These are phyloP conservation scores for Emergomyces africanus DNA, from an alignment of 2,329 filamentous ascomycete genomes.

Conservation along the genomic window DNA sequence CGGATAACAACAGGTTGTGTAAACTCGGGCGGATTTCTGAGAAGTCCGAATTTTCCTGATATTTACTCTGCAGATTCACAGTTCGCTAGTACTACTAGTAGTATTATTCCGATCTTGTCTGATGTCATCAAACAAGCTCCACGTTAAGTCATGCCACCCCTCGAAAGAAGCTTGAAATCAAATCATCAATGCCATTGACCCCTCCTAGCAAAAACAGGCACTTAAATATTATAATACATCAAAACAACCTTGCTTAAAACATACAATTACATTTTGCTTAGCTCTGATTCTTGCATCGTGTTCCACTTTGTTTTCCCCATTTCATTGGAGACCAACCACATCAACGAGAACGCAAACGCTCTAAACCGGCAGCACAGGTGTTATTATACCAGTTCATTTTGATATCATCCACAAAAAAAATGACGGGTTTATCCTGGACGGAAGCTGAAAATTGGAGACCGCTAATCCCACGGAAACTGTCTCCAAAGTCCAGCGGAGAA, in stretches of 20 bases:
- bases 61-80: neutral
- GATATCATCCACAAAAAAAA: slow-evolving; percentile 38
- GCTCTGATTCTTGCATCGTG: neutral
- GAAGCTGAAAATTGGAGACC: slow-evolving; percentile 38
- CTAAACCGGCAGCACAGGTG: slow-evolving; percentile 33
- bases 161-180: neutral
- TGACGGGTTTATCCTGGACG: slow-evolving; percentile 26
- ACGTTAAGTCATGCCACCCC: neutral
- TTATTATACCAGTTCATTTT: slow-evolving; percentile 38
- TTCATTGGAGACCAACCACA: neutral
- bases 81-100: neutral
- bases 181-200: too few relatives aligned
- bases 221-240: neutral
- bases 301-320: neutral
- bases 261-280: neutral
- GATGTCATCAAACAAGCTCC: neutral
- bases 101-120: neutral
- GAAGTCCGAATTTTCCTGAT: too few relatives aligned
- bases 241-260: neutral
- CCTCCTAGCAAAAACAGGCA: neutral
- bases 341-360: slow-evolving; percentile 6
- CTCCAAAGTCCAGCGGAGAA: slow-evolving; percentile 30
- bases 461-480: slow-evolving; percentile 30
- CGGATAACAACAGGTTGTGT: too few relatives aligned
- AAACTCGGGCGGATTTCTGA: too few relatives aligned